Percentiles rank a stretch among this genome's conserved stretches.
Conservation (phyloP, 129 eudicot genomes). For the Calendula officinalis region DNA sequence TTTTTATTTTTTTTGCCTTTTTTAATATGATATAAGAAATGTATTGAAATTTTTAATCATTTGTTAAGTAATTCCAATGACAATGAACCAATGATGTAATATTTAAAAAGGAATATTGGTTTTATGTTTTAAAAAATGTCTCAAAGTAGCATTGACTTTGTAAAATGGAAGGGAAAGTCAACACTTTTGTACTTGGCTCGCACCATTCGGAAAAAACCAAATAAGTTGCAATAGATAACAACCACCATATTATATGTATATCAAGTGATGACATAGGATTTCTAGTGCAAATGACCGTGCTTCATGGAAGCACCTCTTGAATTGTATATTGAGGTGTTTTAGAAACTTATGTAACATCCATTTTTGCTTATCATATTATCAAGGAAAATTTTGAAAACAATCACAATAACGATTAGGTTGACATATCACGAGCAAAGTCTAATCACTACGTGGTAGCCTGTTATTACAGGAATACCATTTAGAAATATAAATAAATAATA, state of each 20-base stretch:
- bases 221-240: constrained; percentile 23
- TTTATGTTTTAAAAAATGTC: constrained; percentile 8
- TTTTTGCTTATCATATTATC: too few species aligned
- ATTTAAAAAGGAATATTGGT: background rate
- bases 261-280: background rate
- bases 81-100: too few species aligned
- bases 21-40: too few species aligned
- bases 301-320: constrained; percentile 18
- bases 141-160: constrained; percentile 18
- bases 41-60: too few species aligned
- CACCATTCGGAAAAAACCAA: constrained; percentile 15
- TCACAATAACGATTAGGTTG: too few species aligned
- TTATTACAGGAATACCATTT: too few species aligned
- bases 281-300: constrained; percentile 14
- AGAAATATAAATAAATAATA: too few species aligned
- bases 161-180: constrained; percentile 14
- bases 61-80: too few species aligned
- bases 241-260: constrained; percentile 22
- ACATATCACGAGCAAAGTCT: too few species aligned
- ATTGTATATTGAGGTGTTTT: constrained; percentile 17
- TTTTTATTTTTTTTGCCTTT: too few species aligned
- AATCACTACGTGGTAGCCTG: too few species aligned
- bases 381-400: too few species aligned
- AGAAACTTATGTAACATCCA: background rate
- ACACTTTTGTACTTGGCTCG: background rate